phyloP scores from a whole-genome alignment of 2,329 filamentous ascomycete species.

The Clonostachys chloroleuca region DNA sequence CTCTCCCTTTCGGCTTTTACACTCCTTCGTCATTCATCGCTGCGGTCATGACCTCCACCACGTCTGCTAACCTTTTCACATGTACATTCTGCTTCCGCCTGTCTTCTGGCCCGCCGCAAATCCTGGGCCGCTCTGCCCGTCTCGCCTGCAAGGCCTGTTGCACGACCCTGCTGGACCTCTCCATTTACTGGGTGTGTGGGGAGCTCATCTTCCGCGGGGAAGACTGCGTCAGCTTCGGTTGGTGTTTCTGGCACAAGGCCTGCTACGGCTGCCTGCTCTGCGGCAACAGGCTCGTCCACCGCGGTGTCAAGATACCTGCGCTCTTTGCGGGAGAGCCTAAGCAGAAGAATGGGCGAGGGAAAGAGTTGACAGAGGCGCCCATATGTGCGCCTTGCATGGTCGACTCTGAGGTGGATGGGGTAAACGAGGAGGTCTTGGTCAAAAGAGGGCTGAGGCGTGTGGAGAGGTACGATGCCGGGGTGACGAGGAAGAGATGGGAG shows the following conservation, averaged over 20 bases:
- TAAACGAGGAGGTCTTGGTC: conserved; percentile 21
- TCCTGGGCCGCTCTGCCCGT: conserved; percentile 39
- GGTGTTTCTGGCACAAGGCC: conserved; percentile 54
- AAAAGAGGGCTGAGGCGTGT: conserved; percentile 37
- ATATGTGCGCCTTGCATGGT: conserved; percentile 42
- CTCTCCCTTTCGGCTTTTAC: too few relatives aligned
- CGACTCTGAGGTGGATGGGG: conserved; percentile 28
- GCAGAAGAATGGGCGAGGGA: conserved; percentile 9
- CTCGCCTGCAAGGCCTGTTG: conserved; percentile 45
- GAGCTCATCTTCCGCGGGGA: conserved; percentile 47
- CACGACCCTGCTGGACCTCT: conserved; percentile 41
- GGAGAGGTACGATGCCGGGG: conserved; percentile 37
- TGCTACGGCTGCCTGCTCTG: conserved; percentile 54
- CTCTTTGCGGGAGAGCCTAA: conserved; percentile 17
- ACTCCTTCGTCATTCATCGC: background rate
- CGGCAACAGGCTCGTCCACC: conserved; percentile 31
- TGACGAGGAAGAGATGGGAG: conserved; percentile 39
- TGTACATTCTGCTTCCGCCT: conserved; percentile 52
- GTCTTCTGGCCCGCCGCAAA: conserved; percentile 23
- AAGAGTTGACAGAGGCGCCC: conserved; percentile 41
- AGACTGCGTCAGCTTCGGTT: conserved; percentile 53
- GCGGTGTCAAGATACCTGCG: conserved; percentile 24
- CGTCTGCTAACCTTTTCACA: conserved; percentile 27
- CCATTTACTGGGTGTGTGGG: conserved; percentile 54
- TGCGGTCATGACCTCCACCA: background rate